These are phyloP conservation scores for Apodospora peruviana DNA, from an alignment of 495 filamentous ascomycete genomes.

Conservation along the genomic window DNA sequence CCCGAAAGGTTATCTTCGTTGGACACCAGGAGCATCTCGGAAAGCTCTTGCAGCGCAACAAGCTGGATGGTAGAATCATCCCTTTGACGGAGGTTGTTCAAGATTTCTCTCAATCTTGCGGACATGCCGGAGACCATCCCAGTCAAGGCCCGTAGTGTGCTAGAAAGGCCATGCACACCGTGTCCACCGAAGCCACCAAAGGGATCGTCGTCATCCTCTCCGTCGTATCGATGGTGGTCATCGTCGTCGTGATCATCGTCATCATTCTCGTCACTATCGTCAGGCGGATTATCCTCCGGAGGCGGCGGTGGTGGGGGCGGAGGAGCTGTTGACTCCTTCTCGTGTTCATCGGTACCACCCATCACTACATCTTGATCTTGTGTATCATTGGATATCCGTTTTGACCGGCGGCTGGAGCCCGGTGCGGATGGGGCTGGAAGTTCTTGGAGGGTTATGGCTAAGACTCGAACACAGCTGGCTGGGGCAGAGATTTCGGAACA, in stretches of 20 bases:
- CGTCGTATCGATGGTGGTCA: conserved; percentile 35
- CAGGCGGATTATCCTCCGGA: conserved; percentile 42
- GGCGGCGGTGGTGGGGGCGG: conserved; percentile 35
- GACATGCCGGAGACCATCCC: conserved; percentile 87
- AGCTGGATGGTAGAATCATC: conserved; percentile 85
- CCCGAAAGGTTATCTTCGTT: conserved; percentile 96
- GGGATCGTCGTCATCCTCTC: conserved; percentile 65
- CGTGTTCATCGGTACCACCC: conserved; percentile 57
- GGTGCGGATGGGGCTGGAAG: conserved; percentile 21
- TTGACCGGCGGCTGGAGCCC: conserved; percentile 43
- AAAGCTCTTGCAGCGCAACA: conserved; percentile 88
- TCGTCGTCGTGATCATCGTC: conserved; percentile 45
- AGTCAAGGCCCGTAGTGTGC: conserved; percentile 75
- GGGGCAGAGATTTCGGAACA: conserved; percentile 3
- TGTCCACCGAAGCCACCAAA: conserved; percentile 71
- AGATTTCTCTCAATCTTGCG: conserved; percentile 72
- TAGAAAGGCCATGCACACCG: conserved; percentile 61
- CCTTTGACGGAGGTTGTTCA: conserved; percentile 78
- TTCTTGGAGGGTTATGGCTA: conserved; percentile 12
- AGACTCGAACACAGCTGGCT: no score
- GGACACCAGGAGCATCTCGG: conserved; percentile 86
- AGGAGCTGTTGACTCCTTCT: conserved; percentile 43
- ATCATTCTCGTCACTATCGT: conserved; percentile 46
- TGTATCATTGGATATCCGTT: conserved; percentile 48
- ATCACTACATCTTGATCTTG: conserved; percentile 47